Conservation (phyloP, 1,139 yeast genomes). For the Lodderomyces elongisporus region DNA sequence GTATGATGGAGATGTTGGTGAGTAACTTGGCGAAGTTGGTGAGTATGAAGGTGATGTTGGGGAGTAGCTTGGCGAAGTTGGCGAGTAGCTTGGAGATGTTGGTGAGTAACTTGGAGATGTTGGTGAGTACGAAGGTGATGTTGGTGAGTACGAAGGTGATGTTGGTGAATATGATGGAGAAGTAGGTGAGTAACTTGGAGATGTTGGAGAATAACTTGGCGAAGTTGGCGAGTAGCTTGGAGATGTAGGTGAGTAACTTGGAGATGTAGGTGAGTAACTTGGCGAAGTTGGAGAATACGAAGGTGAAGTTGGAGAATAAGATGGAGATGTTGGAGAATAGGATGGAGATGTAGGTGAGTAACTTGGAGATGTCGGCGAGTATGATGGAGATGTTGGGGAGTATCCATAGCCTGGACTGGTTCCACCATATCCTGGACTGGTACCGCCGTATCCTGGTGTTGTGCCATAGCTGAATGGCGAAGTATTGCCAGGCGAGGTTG, state of each 20-base stretch:
- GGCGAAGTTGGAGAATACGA: constrained; percentile 71
- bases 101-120: constrained; percentile 70
- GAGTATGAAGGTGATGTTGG: constrained; percentile 50
- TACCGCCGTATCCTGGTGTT: constrained; percentile 48
- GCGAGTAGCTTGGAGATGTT: constrained; percentile 58
- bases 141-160: constrained; percentile 46
- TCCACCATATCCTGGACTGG: constrained; percentile 56
- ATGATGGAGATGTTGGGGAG: constrained; percentile 58
- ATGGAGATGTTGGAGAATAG: constrained; percentile 55
- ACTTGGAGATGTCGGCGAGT: constrained; percentile 68
- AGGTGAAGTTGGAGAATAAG: constrained; percentile 59
- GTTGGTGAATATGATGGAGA: constrained; percentile 26
- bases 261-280: constrained; percentile 64
- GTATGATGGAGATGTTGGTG: constrained; percentile 73
- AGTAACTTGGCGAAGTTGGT: constrained; percentile 65
- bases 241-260: constrained; percentile 50
- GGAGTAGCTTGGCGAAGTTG: constrained; percentile 56
- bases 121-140: constrained; percentile 66
- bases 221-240: constrained; percentile 74
- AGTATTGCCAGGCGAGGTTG: constrained; percentile 49
- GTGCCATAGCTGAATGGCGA: constrained; percentile 61
- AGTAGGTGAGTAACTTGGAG: constrained; percentile 61
- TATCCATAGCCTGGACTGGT: constrained; percentile 65
- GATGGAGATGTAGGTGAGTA: constrained; percentile 66
- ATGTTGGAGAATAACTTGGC: constrained; percentile 65